Base-by-base conservation (phyloP, 371 early-diverging fungal species). In the Syncephalastrum racemosum region DNA sequence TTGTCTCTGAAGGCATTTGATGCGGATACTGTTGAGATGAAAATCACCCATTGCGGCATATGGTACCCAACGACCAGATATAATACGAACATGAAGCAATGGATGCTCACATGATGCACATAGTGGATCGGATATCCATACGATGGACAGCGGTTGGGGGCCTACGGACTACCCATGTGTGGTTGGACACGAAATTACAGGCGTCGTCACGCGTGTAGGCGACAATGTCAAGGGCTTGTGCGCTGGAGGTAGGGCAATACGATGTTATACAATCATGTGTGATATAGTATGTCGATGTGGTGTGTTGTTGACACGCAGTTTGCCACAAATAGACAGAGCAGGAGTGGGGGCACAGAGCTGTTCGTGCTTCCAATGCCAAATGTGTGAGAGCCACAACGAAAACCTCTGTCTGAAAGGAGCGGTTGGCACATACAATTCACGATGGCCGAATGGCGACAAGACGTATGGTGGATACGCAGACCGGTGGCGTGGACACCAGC, bases 401-500 rank as follows among this genome's bases (percentile, higher is more conserved):
- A 36, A 73, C 41, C 31, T 67, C 20, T 73, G 74, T 47, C 23
- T 47, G 40, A 44, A 44, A 22, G 44, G 50, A 6, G 18, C 10
- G 13, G 51, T 60, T 14, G 19, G 39, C 20, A 73, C 74, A 15
- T 73, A 73, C 52, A 63, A 72, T 70, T 22, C 66, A 57, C 49
- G 71, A 65, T 86, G 83, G 57, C 59, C 73, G 7, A 31, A 76
- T 13, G 87, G 87, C 16, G 64, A 70, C 39, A 70, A 71, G n/a
- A 56, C 87, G 0, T 82, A 82, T 46, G 90, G 90, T 49, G 90
- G 90, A 0, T 89, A 89, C 59, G 85, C 80, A 18, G 79, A 89
- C 48, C 71, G 71, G 8, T 81, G 85, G 60, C 67, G 88, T 25
- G 87, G 87, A 18, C 73, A 78, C 45, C 58, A 71, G 6, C 70